A percentile compares a stretch with the other conserved stretches of the same genome.
These are phyloP conservation scores for Diaporthe eres DNA, from an alignment of 2,329 filamentous ascomycete species.

Conservation along the genomic window DNA sequence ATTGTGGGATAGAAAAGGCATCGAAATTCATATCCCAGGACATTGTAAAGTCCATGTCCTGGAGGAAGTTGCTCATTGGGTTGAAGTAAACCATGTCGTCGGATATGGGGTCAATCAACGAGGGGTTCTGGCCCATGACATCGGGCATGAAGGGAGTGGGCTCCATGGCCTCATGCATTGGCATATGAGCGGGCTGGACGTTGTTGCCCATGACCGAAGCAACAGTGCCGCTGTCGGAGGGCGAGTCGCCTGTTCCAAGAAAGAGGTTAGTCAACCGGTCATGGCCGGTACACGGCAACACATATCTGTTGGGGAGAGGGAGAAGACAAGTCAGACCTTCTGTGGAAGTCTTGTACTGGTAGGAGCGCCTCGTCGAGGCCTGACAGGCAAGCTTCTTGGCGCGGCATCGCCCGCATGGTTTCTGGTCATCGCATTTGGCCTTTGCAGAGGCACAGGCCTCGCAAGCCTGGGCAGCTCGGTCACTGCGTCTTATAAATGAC, in stretches of 20 bases:
- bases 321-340: slow-evolving; percentile 39
- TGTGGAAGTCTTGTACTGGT: slow-evolving; percentile 42
- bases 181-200: slow-evolving; percentile 12
- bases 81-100: slow-evolving; percentile 48
- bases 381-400: slow-evolving; percentile 47
- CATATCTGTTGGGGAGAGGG: neutral
- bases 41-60: slow-evolving; percentile 50
- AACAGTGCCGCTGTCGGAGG: slow-evolving; percentile 11
- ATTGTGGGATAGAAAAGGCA: slow-evolving; percentile 48
- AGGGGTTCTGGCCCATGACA: slow-evolving; percentile 24
- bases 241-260: slow-evolving; percentile 19
- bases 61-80: slow-evolving; percentile 48
- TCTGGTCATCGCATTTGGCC: slow-evolving; percentile 50
- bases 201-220: slow-evolving; percentile 14
- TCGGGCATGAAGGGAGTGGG: slow-evolving; percentile 32
- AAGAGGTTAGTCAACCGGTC: slow-evolving; percentile 21
- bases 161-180: slow-evolving; percentile 22
- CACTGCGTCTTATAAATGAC: slow-evolving; percentile 47
- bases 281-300: slow-evolving; percentile 16
- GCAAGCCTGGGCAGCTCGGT: slow-evolving; percentile 49
- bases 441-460: slow-evolving; percentile 48
- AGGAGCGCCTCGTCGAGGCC: slow-evolving; percentile 42
- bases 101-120: slow-evolving; percentile 46
- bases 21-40: slow-evolving; percentile 52
- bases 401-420: slow-evolving; percentile 48